phyloP scores from a whole-genome alignment of 805 yeast species.

The Candida boleticola region DNA sequence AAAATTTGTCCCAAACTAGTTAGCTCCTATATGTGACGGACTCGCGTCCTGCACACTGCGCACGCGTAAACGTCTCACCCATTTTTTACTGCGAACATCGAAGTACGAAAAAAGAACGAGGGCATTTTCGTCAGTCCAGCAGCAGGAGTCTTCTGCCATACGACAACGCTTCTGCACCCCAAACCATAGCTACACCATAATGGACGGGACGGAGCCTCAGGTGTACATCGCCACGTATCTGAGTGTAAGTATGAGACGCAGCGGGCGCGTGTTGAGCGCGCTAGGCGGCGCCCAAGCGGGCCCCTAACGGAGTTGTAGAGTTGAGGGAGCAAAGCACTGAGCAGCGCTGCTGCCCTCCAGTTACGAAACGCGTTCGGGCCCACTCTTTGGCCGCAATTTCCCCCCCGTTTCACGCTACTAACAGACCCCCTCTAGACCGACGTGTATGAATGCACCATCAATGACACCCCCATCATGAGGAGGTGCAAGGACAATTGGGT shows the following conservation, averaged over 20 bases:
- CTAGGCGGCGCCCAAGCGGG: background rate
- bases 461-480: slow-evolving; percentile 82
- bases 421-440: no score
- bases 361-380: no score
- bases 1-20: slow-evolving; percentile 2
- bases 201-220: slow-evolving; percentile 22
- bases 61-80: background rate
- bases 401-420: no score
- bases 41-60: background rate
- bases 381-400: no score
- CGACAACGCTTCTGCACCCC: background rate
- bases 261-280: background rate
- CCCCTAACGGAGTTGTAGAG: background rate
- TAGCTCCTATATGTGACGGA: background rate
- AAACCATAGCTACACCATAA: background rate
- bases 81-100: background rate
- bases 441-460: slow-evolving; percentile 72
- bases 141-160: background rate
- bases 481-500: slow-evolving; percentile 92
- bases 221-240: slow-evolving; percentile 47
- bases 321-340: no score
- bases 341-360: no score
- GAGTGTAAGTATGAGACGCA: slow-evolving; percentile 33
- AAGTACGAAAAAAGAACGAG: no score
- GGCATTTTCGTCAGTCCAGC: no score